Evolutionary conservation across 1,284 basidiomycete genomes (phyloP).

Genomic region (Ceratobasidium sp.): DNA sequence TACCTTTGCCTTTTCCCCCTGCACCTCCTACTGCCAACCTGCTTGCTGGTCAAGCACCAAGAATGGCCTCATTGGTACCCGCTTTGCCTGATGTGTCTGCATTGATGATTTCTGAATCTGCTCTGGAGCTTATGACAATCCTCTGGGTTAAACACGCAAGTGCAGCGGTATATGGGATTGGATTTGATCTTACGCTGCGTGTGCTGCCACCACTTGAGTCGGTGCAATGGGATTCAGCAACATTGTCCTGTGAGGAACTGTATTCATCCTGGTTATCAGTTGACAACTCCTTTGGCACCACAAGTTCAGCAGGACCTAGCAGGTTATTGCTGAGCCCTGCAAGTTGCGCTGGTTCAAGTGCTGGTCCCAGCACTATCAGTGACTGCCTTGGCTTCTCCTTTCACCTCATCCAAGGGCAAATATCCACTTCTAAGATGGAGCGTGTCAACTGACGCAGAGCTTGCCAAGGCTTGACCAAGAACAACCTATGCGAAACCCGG

Average conservation of each 20-base stretch:
- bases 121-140: slow-evolving; percentile 26
- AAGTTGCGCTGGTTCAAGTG: no score
- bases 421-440: neutral
- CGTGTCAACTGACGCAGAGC: slow-evolving; percentile 22
- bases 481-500: neutral
- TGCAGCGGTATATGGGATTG: slow-evolving; percentile 17
- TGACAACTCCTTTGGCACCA: no score
- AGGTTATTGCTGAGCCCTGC: no score
- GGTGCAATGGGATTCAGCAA: neutral
- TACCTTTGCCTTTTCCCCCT: slow-evolving; percentile 2
- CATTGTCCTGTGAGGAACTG: slow-evolving; percentile 14
- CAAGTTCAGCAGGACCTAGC: no score
- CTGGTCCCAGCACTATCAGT: no score
- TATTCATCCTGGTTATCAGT: neutral
- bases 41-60: neutral
- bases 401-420: neutral
- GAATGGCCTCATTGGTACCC: neutral
- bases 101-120: slow-evolving; percentile 16
- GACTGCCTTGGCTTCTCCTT: neutral
- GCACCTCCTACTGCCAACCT: neutral
- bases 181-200: slow-evolving; percentile 22
- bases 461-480: neutral
- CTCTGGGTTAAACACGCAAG: slow-evolving; percentile 23
- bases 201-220: neutral
- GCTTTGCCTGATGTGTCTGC: slow-evolving; percentile 18